Evolutionary conservation across 345 rosid genomes (phyloP).

Genomic region (Lumnitzera littorea): DNA sequence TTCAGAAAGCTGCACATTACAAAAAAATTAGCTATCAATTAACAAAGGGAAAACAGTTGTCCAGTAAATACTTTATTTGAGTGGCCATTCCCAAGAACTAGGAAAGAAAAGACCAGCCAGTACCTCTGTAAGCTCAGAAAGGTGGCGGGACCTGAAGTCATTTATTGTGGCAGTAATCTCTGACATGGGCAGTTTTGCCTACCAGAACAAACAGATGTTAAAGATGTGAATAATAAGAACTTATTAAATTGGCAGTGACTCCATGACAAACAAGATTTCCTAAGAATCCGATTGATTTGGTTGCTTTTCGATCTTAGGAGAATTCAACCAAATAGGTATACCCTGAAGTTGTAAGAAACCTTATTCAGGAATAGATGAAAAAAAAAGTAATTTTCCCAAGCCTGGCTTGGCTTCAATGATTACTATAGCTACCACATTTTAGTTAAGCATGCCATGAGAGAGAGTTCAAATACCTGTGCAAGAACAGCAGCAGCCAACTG

Average conservation of each 20-base stretch:
- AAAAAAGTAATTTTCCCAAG: no score
- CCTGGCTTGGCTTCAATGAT: neutral
- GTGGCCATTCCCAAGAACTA: neutral
- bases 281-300: no score
- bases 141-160: slow-evolving; percentile 88
- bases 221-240: neutral
- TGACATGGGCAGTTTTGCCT: slow-evolving; percentile 83
- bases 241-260: no score
- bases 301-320: no score
- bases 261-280: no score
- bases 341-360: no score
- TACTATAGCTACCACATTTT: no score
- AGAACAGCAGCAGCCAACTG: slow-evolving; percentile 99
- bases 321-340: no score
- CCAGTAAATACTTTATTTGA: neutral
- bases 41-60: neutral
- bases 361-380: no score
- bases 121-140: slow-evolving; percentile 96
- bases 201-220: slow-evolving; percentile 4
- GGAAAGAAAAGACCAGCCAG: slow-evolving; percentile 2
- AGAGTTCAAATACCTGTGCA: slow-evolving; percentile 58
- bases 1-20: slow-evolving; percentile 59
- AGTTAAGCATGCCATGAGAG: neutral
- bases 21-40: neutral
- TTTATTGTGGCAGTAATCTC: slow-evolving; percentile 91